Evolutionary conservation across 1,284 basidiomycete species (phyloP).

Genomic region (Bjerkandera adusta): DNA sequence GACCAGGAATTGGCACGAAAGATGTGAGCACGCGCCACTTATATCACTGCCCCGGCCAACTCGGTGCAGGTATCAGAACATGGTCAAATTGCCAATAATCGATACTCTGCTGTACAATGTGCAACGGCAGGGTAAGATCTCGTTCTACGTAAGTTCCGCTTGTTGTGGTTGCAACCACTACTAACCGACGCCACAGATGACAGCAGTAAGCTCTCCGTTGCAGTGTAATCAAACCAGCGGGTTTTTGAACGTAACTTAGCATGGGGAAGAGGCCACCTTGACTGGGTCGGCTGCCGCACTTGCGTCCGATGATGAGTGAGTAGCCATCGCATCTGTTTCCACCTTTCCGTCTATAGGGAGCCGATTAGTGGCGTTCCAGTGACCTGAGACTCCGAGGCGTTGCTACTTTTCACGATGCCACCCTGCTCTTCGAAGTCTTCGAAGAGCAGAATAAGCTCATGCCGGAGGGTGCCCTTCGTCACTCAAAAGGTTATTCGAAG

Average conservation of each 20-base stretch:
- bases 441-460: no score
- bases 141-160: conserved; percentile 75
- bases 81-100: conserved; percentile 82
- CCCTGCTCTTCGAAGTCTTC: no score
- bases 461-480: no score
- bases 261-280: conserved; percentile 92
- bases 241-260: no score
- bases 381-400: no score
- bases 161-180: conserved; percentile 8
- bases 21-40: conserved; percentile 45
- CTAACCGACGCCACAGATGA: conserved; percentile 53
- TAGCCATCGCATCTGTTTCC: no score
- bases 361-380: no score
- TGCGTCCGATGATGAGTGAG: conserved; percentile 79
- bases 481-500: no score
- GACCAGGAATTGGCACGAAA: conserved; percentile 69
- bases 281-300: conserved; percentile 89
- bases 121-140: conserved; percentile 91
- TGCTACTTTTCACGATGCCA: no score
- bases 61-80: conserved; percentile 65
- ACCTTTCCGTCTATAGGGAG: no score
- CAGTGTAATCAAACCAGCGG: no score
- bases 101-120: conserved; percentile 91
- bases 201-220: conserved; percentile 62
- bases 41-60: conserved; percentile 1